A percentile compares a stretch with the other conserved stretches of the same genome.
Conservation (phyloP, 202 grass and related monocot genomes). For the Zoysia matrella region DNA sequence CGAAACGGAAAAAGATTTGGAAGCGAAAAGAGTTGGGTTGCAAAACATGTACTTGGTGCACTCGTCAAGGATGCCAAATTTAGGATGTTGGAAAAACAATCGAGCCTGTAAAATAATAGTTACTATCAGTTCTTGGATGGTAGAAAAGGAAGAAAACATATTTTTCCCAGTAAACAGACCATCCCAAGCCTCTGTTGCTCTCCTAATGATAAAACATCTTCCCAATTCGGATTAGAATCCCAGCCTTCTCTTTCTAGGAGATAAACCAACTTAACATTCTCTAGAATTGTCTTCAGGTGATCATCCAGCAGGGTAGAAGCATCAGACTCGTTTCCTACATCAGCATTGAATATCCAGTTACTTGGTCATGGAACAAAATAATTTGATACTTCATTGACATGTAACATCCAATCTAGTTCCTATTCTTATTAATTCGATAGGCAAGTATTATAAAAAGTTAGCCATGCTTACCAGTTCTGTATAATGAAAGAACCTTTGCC, state of each 20-base stretch:
- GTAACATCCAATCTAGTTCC: background rate
- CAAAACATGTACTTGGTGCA: conserved; percentile 76
- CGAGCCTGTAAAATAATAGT: conserved; percentile 68
- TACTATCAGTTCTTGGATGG: conserved; percentile 23
- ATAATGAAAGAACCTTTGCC: conserved; percentile 55
- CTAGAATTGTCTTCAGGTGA: conserved; percentile 85
- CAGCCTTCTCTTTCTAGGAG: conserved; percentile 97
- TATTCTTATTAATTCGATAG: background rate
- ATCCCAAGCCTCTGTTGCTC: conserved; percentile 98
- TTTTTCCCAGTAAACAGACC: conserved; percentile 50
- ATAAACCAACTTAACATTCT: conserved; percentile 83
- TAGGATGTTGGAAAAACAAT: conserved; percentile 92
- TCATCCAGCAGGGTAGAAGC: conserved; percentile 67
- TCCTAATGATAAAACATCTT: conserved; percentile 89
- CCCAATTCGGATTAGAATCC: conserved; percentile 94
- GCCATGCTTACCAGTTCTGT: conserved; percentile 54
- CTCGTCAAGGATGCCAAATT: conserved; percentile 90
- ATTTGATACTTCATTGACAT: background rate
- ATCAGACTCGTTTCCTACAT: conserved; percentile 48
- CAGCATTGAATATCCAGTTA: conserved; percentile 27
- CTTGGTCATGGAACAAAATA: conserved; percentile 23
- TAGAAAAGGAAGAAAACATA: background rate
- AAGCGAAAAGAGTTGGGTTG: conserved; percentile 22
- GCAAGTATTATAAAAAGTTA: conserved; percentile 19
- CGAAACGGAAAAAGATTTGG: background rate